phyloP scores from a whole-genome alignment of 129 eudicot genomes.

The Dittrichia graveolens region DNA sequence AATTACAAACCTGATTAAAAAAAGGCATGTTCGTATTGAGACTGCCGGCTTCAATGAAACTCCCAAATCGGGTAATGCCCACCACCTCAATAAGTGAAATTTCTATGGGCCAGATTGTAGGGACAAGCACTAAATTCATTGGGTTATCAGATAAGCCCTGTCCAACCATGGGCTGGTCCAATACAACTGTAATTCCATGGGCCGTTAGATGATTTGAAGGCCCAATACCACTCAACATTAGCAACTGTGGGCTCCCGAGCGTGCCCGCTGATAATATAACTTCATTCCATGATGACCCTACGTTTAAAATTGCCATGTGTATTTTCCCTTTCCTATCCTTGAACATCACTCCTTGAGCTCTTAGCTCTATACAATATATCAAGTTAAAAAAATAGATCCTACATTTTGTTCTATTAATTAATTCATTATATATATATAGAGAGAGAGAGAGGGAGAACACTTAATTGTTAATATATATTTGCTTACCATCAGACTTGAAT shows the following conservation, averaged over 20 bases:
- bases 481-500: constrained; percentile 49
- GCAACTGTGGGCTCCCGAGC: constrained; percentile 80
- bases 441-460: no score
- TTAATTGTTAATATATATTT: not conserved
- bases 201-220: constrained; percentile 49
- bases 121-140: constrained; percentile 59
- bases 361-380: constrained; percentile 45
- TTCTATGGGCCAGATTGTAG: constrained; percentile 53
- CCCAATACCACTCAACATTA: constrained; percentile 87
- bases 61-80: constrained; percentile 59
- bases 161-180: constrained; percentile 78
- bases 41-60: constrained; percentile 60
- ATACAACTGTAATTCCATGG: constrained; percentile 46
- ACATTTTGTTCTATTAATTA: no score
- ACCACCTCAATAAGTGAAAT: constrained; percentile 60
- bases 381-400: not conserved
- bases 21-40: constrained; percentile 38
- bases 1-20: constrained; percentile 49
- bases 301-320: constrained; percentile 57
- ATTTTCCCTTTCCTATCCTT: constrained; percentile 46
- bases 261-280: constrained; percentile 80
- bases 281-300: constrained; percentile 53
- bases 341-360: constrained; percentile 61
- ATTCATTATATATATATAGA: no score
- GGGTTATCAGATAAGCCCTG: constrained; percentile 79